phyloP scores from a whole-genome alignment of 306 rosid species.

The Clitoria ternatea region DNA sequence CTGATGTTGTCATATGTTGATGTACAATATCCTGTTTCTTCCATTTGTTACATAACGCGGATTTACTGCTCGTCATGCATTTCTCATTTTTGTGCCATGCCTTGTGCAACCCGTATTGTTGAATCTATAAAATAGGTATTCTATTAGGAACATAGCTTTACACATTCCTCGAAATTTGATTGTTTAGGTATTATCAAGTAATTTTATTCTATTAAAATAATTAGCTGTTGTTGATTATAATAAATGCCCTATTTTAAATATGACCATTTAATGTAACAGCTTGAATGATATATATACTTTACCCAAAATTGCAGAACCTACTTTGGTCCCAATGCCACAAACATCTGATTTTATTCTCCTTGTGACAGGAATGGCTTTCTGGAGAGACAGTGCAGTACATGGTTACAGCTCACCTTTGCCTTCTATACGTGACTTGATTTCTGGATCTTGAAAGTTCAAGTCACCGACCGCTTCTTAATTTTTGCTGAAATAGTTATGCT shows the following conservation, averaged over 20 bases:
- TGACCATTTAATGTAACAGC: neutral
- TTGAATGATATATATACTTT: neutral
- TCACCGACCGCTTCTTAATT: neutral
- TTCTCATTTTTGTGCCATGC: neutral
- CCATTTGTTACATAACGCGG: neutral
- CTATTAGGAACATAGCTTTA: neutral
- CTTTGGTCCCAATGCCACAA: neutral
- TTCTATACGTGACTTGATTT: slow-evolving; percentile 37
- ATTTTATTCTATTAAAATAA: neutral
- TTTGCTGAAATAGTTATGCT: neutral
- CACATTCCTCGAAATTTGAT: neutral
- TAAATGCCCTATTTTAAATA: neutral
- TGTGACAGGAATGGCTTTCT: slow-evolving; percentile 37
- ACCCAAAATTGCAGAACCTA: neutral
- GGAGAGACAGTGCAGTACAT: slow-evolving; percentile 45
- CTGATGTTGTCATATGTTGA: neutral
- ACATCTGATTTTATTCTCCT: neutral
- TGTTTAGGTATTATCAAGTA: neutral
- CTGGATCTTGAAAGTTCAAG: slow-evolving; percentile 27
- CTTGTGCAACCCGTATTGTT: neutral
- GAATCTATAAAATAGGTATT: neutral
- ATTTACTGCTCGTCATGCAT: neutral
- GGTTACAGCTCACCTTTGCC: slow-evolving; percentile 42
- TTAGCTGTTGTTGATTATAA: neutral
- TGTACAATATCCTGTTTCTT: neutral